A percentile compares a stretch with the other conserved stretches of the same genome.
These are phyloP conservation scores for Spergularia marina DNA, from an alignment of 148 eudicot genomes.

Conservation along the genomic window DNA sequence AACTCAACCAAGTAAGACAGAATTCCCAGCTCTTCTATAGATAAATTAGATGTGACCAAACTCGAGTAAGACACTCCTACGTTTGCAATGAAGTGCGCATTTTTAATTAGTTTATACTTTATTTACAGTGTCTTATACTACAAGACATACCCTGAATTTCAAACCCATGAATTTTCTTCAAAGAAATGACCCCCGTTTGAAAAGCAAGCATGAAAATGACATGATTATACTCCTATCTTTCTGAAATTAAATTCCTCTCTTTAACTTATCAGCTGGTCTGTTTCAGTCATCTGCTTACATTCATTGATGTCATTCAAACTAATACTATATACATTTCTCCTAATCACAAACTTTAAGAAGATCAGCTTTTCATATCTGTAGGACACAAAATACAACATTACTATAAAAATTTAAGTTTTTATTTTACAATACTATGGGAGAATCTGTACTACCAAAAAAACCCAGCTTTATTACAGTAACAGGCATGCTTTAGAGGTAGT, in stretches of 20 bases:
- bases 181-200: conserved; percentile 20
- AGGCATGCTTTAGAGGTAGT: conserved; percentile 38
- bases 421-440: background rate
- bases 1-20: background rate
- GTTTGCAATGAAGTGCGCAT: too few species aligned
- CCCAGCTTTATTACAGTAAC: conserved; percentile 18
- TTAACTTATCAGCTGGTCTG: background rate
- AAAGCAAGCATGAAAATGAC: conserved; percentile 20
- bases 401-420: conserved; percentile 12
- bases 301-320: background rate
- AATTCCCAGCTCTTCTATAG: conserved; percentile 4
- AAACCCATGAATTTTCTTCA: conserved; percentile 15
- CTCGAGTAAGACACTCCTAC: background rate
- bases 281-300: background rate
- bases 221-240: conserved; percentile 1
- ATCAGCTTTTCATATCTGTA: conserved; percentile 7
- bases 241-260: background rate
- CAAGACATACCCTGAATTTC: conserved; percentile 8
- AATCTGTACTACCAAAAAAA: conserved; percentile 23
- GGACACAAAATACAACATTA: conserved; percentile 10
- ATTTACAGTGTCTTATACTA: too few species aligned
- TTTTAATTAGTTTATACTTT: too few species aligned
- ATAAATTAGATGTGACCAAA: background rate
- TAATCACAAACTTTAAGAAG: conserved; percentile 27
- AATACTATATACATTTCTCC: background rate